Evolutionary conservation across 2,329 filamentous ascomycete genomes (phyloP), one percentile per base, ranked within the genome.

Genomic region (Fusarium graminum): DNA sequence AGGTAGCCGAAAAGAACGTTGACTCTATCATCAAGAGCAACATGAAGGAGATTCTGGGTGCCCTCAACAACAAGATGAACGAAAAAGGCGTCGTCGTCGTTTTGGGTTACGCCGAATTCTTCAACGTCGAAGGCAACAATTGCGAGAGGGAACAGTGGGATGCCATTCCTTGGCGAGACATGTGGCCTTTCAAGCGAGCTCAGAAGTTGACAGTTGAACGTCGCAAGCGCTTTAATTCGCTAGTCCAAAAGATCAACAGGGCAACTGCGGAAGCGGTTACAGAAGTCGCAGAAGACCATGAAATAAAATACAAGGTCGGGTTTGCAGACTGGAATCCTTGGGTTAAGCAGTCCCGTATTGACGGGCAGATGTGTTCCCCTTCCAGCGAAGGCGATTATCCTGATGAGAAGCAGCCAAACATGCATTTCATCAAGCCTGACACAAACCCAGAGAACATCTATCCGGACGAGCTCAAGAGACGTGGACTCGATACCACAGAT

Each of bases 301-400:
- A 45, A 0, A 28, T 57, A 7, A 28, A 40, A 22, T 59, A 59
- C 3, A 59, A 45, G 2, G 4, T 59, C 11, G 57, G 57, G 5
- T 59, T 57, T 16, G 52, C 52, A 0, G 57, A 59, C 28, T 59
- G 57, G 57, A 57, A 57, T 0, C 43, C 52, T 22, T 59, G 57
- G 57, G 57, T 57, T 0, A 29, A 26, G 1, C 17, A 59, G 0
- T 29, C 19, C 0, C 26, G n/a, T 0, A 32, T 59, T 0, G 44
- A 50, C 14, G 52, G 57, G 0, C 44, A 57, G 3, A 59, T 59
- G 57, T 57, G 52, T 16, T 39, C 52, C 5, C 52, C 52, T 0
- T 40, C 28, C 1, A 32, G 19, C 0, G 39, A 41, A 5, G 57
- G 52, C 14, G 44, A 60, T 0, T 60, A 57, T 1, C 57, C 57